These are phyloP conservation scores for Gillenia trifoliata DNA, from an alignment of 306 rosid species.

Conservation along the genomic window DNA sequence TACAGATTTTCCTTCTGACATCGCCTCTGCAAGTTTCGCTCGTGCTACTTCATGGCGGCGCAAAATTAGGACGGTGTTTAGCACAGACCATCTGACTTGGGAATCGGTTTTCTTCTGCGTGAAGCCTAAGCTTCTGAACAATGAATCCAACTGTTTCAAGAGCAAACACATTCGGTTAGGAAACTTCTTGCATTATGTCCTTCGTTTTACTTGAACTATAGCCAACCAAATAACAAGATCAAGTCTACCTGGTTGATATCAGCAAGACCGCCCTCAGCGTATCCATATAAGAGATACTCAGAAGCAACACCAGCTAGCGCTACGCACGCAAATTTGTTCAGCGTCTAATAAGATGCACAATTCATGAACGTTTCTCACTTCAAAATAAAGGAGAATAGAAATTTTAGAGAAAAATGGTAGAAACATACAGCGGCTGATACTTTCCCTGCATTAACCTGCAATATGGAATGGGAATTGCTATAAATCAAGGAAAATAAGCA, in stretches of 20 bases:
- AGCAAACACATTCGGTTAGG: constrained; percentile 15
- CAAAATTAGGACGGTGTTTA: constrained; percentile 58
- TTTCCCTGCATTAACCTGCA: constrained; percentile 77
- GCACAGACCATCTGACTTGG: constrained; percentile 90
- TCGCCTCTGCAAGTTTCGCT: constrained; percentile 71
- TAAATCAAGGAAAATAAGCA: background rate
- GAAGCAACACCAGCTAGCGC: constrained; percentile 90
- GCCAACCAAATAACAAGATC: background rate
- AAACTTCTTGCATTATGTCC: no score
- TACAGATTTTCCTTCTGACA: constrained; percentile 62
- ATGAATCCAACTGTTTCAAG: constrained; percentile 51
- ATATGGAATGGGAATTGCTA: constrained; percentile 5
- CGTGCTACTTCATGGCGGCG: constrained; percentile 77
- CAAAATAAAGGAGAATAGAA: constrained; percentile 10
- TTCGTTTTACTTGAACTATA: no score
- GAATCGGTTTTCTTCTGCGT: constrained; percentile 92
- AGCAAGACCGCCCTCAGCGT: constrained; percentile 88
- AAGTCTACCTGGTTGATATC: constrained; percentile 75
- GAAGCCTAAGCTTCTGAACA: constrained; percentile 67
- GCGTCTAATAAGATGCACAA: constrained; percentile 43
- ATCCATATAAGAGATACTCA: constrained; percentile 78
- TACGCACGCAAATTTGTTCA: constrained; percentile 86
- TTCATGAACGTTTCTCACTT: constrained; percentile 11
- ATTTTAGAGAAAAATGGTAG: constrained; percentile 15
- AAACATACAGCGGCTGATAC: constrained; percentile 70